Percentiles rank a stretch among this genome's conserved stretches.
Conservation (phyloP, 1,139 yeast species). For the Blastobotrys buckinghamii region DNA sequence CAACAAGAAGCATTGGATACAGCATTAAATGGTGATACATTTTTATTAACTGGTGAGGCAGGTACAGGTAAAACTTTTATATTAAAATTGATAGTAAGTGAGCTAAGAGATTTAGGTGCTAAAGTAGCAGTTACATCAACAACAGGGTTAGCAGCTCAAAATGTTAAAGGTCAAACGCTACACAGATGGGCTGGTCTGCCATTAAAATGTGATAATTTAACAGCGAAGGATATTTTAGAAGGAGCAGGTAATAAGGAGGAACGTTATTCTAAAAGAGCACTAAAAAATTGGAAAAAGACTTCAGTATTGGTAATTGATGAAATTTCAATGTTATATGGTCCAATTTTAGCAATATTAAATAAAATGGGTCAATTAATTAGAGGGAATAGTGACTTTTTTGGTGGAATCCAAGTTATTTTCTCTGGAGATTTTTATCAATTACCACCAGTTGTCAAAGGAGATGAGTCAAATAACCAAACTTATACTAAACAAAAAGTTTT, state of each 20-base stretch:
- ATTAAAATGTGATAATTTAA: constrained; percentile 38
- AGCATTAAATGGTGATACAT: constrained; percentile 16
- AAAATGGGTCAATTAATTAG: constrained; percentile 47
- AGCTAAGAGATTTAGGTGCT: constrained; percentile 36
- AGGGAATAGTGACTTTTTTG: constrained; percentile 41
- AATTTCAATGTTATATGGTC: constrained; percentile 74
- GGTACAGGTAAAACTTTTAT: constrained; percentile 93
- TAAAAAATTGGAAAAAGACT: constrained; percentile 64
- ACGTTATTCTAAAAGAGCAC: constrained; percentile 27
- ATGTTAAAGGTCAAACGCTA: constrained; percentile 77
- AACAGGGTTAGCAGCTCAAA: constrained; percentile 73
- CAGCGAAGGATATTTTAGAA: neutral
- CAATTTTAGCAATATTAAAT: constrained; percentile 57
- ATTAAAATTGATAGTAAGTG: constrained; percentile 50
- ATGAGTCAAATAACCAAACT: constrained; percentile 20
- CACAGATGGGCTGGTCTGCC: constrained; percentile 68
- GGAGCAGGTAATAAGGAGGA: constrained; percentile 27
- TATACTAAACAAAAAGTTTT: constrained; percentile 33
- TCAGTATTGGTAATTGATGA: constrained; percentile 71
- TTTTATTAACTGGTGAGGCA: constrained; percentile 88
- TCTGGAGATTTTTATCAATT: constrained; percentile 85
- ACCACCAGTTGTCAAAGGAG: constrained; percentile 65
- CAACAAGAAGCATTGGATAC: constrained; percentile 32
- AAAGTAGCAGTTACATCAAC: constrained; percentile 81
- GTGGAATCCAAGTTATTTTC: constrained; percentile 72